Evolutionary conservation across 1,284 basidiomycete genomes (phyloP).

Genomic region (Trichosporon sp.): DNA sequence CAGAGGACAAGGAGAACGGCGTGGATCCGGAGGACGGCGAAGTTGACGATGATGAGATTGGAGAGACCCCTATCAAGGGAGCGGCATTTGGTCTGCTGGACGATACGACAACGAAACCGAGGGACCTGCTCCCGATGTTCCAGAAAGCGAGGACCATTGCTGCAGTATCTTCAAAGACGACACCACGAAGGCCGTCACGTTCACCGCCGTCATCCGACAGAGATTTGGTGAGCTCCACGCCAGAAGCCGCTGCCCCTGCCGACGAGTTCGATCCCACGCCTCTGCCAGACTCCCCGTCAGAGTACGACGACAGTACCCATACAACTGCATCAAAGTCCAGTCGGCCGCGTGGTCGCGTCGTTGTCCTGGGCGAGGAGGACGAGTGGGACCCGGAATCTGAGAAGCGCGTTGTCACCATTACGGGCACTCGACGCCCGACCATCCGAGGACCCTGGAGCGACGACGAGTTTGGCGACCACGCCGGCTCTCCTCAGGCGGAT

Average conservation of each 20-base stretch:
- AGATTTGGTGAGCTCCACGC: background rate
- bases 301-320: background rate
- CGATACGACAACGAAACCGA: background rate
- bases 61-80: conserved; percentile 29
- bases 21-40: conserved; percentile 1
- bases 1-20: conserved; percentile 18
- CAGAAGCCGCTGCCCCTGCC: background rate
- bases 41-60: conserved; percentile 30
- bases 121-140: conserved; percentile 30
- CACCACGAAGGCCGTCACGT: background rate
- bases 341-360: background rate
- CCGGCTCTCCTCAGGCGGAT: background rate
- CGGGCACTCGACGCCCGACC: conserved; percentile 5
- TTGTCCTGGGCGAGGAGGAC: background rate
- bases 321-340: background rate
- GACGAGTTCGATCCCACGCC: background rate
- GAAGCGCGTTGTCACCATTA: conserved; percentile 14
- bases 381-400: conserved; percentile 9
- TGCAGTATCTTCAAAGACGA: background rate
- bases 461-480: conserved; percentile 16
- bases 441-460: conserved; percentile 23
- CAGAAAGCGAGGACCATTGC: conserved; percentile 21
- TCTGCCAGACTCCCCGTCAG: background rate
- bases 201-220: background rate
- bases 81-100: conserved; percentile 25